Evolutionary conservation across 1,284 basidiomycete genomes (phyloP).

Genomic region (Melampsora americana): DNA sequence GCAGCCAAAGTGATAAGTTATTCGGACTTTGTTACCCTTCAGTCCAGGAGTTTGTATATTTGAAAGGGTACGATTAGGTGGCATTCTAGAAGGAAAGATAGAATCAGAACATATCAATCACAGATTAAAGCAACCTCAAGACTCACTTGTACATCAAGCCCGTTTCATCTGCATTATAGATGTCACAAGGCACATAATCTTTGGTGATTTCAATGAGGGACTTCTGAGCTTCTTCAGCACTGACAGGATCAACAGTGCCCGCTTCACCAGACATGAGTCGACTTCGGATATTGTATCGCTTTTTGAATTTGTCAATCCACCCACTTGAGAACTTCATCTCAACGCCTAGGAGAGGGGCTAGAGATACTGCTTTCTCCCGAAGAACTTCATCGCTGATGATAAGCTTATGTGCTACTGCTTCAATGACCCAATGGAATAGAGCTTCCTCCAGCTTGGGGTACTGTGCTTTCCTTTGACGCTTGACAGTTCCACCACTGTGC

Average conservation of each 20-base stretch:
- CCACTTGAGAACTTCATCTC: conserved; percentile 50
- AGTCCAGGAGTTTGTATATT: neutral
- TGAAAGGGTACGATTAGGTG: neutral
- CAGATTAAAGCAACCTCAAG: neutral
- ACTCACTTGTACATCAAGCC: conserved; percentile 4
- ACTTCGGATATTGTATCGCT: neutral
- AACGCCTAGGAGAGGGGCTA: conserved; percentile 47
- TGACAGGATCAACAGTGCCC: neutral
- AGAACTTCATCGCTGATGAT: conserved; percentile 53
- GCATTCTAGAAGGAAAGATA: neutral
- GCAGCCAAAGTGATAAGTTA: conserved; percentile 8
- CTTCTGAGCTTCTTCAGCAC: neutral
- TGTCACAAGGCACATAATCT: neutral
- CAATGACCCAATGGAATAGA: conserved; percentile 52
- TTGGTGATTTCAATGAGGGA: neutral
- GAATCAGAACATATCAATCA: neutral
- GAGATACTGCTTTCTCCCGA: conserved; percentile 33
- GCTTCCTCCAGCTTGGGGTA: conserved; percentile 53
- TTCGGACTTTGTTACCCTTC: neutral
- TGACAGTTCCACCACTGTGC: neutral
- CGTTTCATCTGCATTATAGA: neutral
- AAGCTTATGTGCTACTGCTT: conserved; percentile 52
- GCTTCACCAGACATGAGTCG: neutral
- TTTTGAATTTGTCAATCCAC: conserved; percentile 8
- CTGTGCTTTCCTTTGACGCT: neutral